Evolutionary conservation across 1,284 basidiomycete species (phyloP), one percentile per base, ranked within the genome.

Genomic region (Neonothopanus nambi): DNA sequence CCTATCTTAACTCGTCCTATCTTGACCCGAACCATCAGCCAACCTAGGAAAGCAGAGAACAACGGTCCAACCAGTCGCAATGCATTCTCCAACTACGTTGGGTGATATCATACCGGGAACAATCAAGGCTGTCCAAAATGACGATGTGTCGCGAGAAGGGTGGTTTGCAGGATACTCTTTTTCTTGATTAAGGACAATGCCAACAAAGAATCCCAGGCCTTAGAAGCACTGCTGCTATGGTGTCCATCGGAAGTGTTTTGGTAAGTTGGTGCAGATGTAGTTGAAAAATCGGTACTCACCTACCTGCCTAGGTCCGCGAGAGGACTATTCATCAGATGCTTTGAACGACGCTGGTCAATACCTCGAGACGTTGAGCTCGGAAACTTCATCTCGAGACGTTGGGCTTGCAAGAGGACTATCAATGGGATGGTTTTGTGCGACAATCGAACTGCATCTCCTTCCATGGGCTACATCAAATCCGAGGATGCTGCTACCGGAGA

Each of bases 341-440:
- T 74, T 79, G 1, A 97, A 99, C 69, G 89, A 92, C 60, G 89
- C 89, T 1, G 95, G 98, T 67, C 95, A 98, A 67, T 91, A 99
- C 77, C 98, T 98, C 73, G 93, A 97, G 37, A 84, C 98, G 53
- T 95, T 87, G 55, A 93, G 97, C 71, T 91, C 99, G 82, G 91
- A 98, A 75, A 79, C 98, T 33, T 92, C 95, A 21, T 81, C 99
- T 3, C 85, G 93, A 3, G 87, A 91, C 65, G 81, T 95, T 18
- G 89, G 91, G 1, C 91, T 92, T 2, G 84, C 87, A 87, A 91
- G 64, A 85, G 84, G 65, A 92, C 93, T 37, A 92, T 98, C 85
- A 95, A 95, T 95, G 95, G 18, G 82, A 87, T 7, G n/a, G n/a
- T n/a, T n/a, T n/a, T n/a, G n/a, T n/a, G n/a, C n/a, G n/a, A n/a